Evolutionary conservation across 805 yeast genomes (phyloP), one percentile per base, ranked within the genome.

Genomic region (Kurtzmaniella fragi): DNA sequence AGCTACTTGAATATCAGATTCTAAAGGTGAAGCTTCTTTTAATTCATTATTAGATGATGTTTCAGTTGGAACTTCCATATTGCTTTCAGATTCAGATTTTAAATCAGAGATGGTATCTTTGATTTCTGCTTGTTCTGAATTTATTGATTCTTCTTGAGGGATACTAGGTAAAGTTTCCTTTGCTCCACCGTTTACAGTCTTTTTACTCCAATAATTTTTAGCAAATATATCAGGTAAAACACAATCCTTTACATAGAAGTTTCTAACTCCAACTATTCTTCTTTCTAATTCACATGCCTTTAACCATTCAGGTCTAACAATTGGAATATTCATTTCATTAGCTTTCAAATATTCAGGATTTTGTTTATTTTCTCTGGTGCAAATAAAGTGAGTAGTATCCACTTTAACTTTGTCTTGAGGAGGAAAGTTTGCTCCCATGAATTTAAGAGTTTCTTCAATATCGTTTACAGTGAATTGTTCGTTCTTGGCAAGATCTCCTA

Each of bases 251-350:
- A 84, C 67, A 54, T 86, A 86, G 50, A 84, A 87, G 48, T 87
- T 88, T 53, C 95, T 75, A 12, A 93, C 99, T 20, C 98, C 96
- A 32, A 90, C 95, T 40, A 93, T 81, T 53, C 96, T 68, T 50
- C 93, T 78, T 54, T 90, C 97, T 32, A 73, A 60, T 51, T 86
- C 95, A 66, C 98, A 93, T 0, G 97, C 96, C 60, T 84, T 83
- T 41, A 93, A 68, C 98, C 98, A 93, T 58, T 93, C 97, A 0
- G 99, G 98, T 59, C 95, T 77, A 20, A 93, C 90, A 30, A 93
- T 77, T 2, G 99, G 99, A 40, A 93, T 88, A 56, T 89, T 93
- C 67, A 79, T 77, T 38, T 83, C 89, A 44, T 75, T 72, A 1
- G 98, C 99, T 56, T 79, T 82, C 45, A 80, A 71, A 65, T 77